These are phyloP conservation scores for Endoconidiophora laricicola DNA, from an alignment of 2,329 filamentous ascomycete species.

Conservation along the genomic window DNA sequence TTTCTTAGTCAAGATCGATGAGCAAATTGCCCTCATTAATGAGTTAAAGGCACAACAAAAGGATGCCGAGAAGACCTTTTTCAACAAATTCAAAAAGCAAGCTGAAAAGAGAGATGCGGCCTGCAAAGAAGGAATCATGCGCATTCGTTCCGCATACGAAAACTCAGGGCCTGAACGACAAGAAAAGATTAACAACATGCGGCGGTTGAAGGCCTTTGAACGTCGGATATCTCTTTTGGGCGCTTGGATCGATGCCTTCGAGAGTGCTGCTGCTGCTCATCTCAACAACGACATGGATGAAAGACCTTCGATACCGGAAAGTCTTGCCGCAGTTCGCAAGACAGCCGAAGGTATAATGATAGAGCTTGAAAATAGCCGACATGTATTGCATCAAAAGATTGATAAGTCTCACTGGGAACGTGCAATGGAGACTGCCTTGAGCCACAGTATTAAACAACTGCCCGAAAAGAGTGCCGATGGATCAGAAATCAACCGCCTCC, in stretches of 20 bases:
- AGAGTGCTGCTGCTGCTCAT: slow-evolving; percentile 56
- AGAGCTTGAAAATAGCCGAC: slow-evolving; percentile 77
- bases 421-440: slow-evolving; percentile 69
- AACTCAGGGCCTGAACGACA: slow-evolving; percentile 60
- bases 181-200: slow-evolving; percentile 65
- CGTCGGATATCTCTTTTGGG: slow-evolving; percentile 73
- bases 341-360: slow-evolving; percentile 75
- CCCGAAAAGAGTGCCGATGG: slow-evolving; percentile 39
- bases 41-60: slow-evolving; percentile 88
- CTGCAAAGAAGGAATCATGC: slow-evolving; percentile 59
- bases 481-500: slow-evolving; percentile 42
- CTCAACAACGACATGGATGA: slow-evolving; percentile 23
- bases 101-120: slow-evolving; percentile 66
- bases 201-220: slow-evolving; percentile 67
- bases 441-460: slow-evolving; percentile 68
- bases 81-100: slow-evolving; percentile 81
- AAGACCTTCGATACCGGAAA: slow-evolving; percentile 37
- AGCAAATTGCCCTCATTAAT: slow-evolving; percentile 93
- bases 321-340: slow-evolving; percentile 61
- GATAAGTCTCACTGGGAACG: slow-evolving; percentile 75
- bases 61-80: slow-evolving; percentile 66
- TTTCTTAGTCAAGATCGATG: slow-evolving; percentile 97
- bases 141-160: slow-evolving; percentile 71
- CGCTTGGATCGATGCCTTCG: slow-evolving; percentile 85
- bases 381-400: slow-evolving; percentile 76